Percentiles rank a stretch among this genome's conserved stretches.
Evolutionary conservation across 805 yeast genomes (phyloP).

Genomic region (Blastobotrys robertii): DNA sequence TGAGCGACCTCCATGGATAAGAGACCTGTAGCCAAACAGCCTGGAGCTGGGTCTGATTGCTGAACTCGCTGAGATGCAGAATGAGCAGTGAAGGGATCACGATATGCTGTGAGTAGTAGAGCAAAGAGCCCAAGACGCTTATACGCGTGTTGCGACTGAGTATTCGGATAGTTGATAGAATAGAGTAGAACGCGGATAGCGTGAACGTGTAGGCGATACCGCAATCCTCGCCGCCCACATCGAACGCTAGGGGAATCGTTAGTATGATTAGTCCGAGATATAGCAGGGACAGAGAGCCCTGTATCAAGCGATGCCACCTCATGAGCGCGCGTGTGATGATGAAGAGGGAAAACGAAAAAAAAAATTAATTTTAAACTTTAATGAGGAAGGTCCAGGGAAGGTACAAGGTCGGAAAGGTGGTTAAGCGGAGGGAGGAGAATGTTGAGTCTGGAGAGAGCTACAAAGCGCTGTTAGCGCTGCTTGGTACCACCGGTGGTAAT

Average conservation of each 20-base stretch:
- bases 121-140: slow-evolving; percentile 24
- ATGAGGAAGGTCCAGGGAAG: slow-evolving; percentile 3
- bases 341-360: not conserved
- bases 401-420: not conserved
- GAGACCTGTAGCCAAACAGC: slow-evolving; percentile 33
- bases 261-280: slow-evolving; percentile 62
- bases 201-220: slow-evolving; percentile 79
- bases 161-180: slow-evolving; percentile 63
- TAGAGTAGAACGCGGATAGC: slow-evolving; percentile 57
- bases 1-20: slow-evolving; percentile 58
- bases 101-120: slow-evolving; percentile 76
- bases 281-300: slow-evolving; percentile 25
- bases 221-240: slow-evolving; percentile 83
- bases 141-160: slow-evolving; percentile 32
- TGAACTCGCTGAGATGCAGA: slow-evolving; percentile 31
- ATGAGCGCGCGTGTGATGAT: not conserved
- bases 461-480: slow-evolving; percentile 54
- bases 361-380: too few relatives aligned
- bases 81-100: slow-evolving; percentile 75
- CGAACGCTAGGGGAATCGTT: slow-evolving; percentile 88
- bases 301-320: slow-evolving; percentile 4
- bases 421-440: too few relatives aligned
- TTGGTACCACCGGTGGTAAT: slow-evolving; percentile 25
- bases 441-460: slow-evolving; percentile 25
- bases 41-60: slow-evolving; percentile 13